Percentiles rank a stretch among this genome's conserved stretches.
Evolutionary conservation across 352 stramenopile species (phyloP).

Genomic region (Pythium sp.): DNA sequence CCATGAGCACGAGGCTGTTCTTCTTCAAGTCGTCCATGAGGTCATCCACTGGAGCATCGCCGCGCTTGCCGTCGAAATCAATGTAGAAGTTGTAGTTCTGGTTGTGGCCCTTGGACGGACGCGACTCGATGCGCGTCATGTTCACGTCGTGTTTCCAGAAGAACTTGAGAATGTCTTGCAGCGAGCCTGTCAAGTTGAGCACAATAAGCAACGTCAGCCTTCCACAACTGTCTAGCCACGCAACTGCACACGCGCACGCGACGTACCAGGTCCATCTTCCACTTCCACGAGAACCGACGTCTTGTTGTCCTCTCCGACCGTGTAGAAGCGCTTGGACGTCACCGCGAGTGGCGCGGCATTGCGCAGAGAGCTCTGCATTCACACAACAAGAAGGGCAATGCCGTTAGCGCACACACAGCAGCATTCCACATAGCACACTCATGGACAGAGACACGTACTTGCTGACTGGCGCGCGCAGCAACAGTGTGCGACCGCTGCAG

Average conservation of each 20-base stretch:
- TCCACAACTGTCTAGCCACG: background rate
- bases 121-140: conserved; percentile 96
- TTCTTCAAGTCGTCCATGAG: conserved; percentile 85
- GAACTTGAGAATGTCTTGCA: conserved; percentile 94
- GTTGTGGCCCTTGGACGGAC: conserved; percentile 82
- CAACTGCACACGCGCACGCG: too few species aligned
- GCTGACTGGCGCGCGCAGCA: conserved; percentile 1
- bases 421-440: background rate
- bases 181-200: conserved; percentile 52
- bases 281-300: conserved; percentile 78
- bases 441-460: background rate
- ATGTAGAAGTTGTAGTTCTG: conserved; percentile 92
- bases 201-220: background rate
- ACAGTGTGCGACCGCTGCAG: conserved; percentile 8
- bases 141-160: conserved; percentile 98
- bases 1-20: conserved; percentile 88
- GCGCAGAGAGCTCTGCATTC: background rate
- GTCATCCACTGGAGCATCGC: conserved; percentile 73
- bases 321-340: conserved; percentile 16
- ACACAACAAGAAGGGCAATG: background rate
- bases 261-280: conserved; percentile 48
- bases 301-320: conserved; percentile 52
- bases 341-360: conserved; percentile 8
- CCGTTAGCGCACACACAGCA: background rate
- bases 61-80: conserved; percentile 88